Evolutionary conservation across 2,329 filamentous ascomycete species (phyloP).

Genomic region (Rosellinia necatrix): DNA sequence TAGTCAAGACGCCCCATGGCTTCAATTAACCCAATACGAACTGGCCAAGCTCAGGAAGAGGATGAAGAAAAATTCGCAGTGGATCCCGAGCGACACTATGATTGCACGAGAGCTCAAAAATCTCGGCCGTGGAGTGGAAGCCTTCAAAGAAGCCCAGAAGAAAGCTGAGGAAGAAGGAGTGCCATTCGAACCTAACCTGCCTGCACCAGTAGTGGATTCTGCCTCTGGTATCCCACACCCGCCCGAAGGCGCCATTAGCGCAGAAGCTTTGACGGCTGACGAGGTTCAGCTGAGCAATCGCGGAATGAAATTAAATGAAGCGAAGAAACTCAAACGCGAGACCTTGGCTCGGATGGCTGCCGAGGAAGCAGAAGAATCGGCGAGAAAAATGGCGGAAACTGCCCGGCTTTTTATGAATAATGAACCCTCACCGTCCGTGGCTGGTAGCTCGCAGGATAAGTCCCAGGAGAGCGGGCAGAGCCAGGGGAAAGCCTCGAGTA

Average conservation of each 20-base stretch:
- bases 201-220: slow-evolving; percentile 50
- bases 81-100: slow-evolving; percentile 86
- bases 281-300: slow-evolving; percentile 70
- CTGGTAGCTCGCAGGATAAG: slow-evolving; percentile 39
- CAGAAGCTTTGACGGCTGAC: slow-evolving; percentile 60
- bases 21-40: slow-evolving; percentile 68
- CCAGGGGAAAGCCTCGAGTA: slow-evolving; percentile 36
- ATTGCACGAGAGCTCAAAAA: slow-evolving; percentile 76
- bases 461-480: slow-evolving; percentile 37
- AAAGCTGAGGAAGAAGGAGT: slow-evolving; percentile 69
- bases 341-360: slow-evolving; percentile 64
- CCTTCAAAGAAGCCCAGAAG: slow-evolving; percentile 64
- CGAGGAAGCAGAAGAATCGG: slow-evolving; percentile 64
- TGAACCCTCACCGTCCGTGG: slow-evolving; percentile 42
- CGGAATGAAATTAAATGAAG: slow-evolving; percentile 78
- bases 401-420: slow-evolving; percentile 50
- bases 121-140: slow-evolving; percentile 69
- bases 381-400: slow-evolving; percentile 56
- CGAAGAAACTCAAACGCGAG: slow-evolving; percentile 74
- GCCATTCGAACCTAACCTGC: slow-evolving; percentile 57
- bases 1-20: slow-evolving; percentile 66
- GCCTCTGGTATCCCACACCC: slow-evolving; percentile 58
- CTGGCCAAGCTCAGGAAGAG: slow-evolving; percentile 74
- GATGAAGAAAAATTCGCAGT: slow-evolving; percentile 91
- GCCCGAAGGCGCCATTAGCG: slow-evolving; percentile 64